A percentile compares a stretch with the other conserved stretches of the same genome.
Conservation (phyloP, 2,329 filamentous ascomycete species). For the Botrytis squamosa region DNA sequence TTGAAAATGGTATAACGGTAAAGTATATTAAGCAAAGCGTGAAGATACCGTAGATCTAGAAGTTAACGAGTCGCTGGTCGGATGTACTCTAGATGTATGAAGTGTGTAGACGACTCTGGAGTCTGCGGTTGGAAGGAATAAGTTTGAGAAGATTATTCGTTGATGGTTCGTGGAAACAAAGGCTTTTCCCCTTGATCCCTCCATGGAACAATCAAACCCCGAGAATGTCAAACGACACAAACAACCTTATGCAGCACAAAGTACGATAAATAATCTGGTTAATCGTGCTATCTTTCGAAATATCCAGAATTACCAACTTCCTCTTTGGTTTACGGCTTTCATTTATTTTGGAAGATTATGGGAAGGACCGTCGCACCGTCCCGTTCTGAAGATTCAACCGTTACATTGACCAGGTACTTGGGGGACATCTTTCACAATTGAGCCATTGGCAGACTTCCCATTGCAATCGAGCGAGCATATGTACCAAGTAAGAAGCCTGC, state of each 20-base stretch:
- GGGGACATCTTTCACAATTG: not conserved
- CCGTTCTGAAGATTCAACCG: slow-evolving; percentile 3
- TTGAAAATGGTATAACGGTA: slow-evolving; percentile 41
- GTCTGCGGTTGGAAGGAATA: not conserved
- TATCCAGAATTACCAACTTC: not conserved
- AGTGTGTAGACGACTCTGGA: not conserved
- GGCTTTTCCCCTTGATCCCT: not conserved
- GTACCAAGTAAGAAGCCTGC: slow-evolving; percentile 5
- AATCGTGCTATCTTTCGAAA: not conserved
- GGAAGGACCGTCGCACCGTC: slow-evolving; percentile 10
- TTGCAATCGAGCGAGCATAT: slow-evolving; percentile 9
- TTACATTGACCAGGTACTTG: slow-evolving; percentile 15
- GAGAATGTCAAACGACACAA: not conserved
- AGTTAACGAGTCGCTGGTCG: not conserved
- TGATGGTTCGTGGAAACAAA: slow-evolving; percentile 3
- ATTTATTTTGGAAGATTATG: not conserved
- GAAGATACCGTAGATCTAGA: slow-evolving; percentile 25
- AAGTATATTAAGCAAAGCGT: slow-evolving; percentile 37
- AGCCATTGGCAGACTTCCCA: not conserved
- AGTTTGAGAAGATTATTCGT: not conserved
- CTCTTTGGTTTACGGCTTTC: not conserved
- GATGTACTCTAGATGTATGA: slow-evolving; percentile 4
- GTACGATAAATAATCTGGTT: not conserved
- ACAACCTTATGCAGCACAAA: slow-evolving; percentile 4
- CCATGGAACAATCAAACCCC: slow-evolving; percentile 1